Evolutionary conservation across 495 filamentous ascomycete genomes (phyloP).

Genomic region (Tricharina praecox): DNA sequence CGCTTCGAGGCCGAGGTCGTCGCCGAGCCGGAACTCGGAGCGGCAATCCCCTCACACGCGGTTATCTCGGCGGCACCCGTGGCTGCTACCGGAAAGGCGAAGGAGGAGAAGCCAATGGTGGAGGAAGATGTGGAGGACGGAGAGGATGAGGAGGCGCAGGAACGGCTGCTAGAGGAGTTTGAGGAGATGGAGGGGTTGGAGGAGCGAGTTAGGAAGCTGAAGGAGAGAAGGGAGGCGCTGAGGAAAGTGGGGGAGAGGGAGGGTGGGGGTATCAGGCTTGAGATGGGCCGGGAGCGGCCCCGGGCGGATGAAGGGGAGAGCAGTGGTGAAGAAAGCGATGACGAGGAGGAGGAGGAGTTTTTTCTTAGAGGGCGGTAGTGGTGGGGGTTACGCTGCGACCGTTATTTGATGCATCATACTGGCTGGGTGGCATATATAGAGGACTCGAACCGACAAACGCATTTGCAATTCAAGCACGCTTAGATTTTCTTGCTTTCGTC

Average conservation of each 20-base stretch:
- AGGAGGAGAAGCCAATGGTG: constrained; percentile 26
- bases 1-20: constrained; percentile 79
- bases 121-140: constrained; percentile 10
- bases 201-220: constrained; percentile 55
- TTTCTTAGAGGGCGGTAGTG: constrained; percentile 8
- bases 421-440: no score
- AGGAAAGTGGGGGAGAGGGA: constrained; percentile 27
- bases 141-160: constrained; percentile 37
- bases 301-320: constrained; percentile 25
- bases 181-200: constrained; percentile 90
- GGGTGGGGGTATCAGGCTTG: constrained; percentile 8
- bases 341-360: constrained; percentile 24
- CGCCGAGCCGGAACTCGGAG: constrained; percentile 29
- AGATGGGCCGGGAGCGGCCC: constrained; percentile 33
- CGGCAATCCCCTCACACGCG: constrained; percentile 31
- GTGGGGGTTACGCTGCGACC: no score
- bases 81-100: constrained; percentile 45
- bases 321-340: constrained; percentile 37
- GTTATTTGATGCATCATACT: no score
- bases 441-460: no score
- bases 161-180: constrained; percentile 71
- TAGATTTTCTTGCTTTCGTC: no score
- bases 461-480: no score
- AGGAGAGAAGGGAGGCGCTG: constrained; percentile 46
- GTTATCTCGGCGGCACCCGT: constrained; percentile 49